Evolutionary conservation across 2,329 filamentous ascomycete species (phyloP).

Genomic region (Xylariaceae sp.): DNA sequence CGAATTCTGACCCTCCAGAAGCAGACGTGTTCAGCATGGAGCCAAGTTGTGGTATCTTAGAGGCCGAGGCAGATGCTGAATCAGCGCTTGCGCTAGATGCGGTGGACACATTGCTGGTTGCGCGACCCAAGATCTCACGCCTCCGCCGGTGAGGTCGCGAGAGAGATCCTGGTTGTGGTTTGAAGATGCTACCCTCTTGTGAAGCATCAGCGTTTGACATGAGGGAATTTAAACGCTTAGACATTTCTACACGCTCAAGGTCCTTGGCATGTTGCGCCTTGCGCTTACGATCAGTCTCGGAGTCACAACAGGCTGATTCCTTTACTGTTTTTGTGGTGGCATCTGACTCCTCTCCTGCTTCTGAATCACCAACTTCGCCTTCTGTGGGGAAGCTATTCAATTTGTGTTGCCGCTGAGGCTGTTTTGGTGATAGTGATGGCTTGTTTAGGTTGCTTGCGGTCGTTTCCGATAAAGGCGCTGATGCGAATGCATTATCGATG

Average conservation of each 20-base stretch:
- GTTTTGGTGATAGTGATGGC: slow-evolving; percentile 42
- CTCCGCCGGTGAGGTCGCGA: slow-evolving; percentile 42
- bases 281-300: slow-evolving; percentile 29
- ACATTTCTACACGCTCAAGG: slow-evolving; percentile 34
- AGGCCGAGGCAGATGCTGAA: slow-evolving; percentile 36
- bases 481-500: slow-evolving; percentile 34
- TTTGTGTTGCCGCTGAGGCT: slow-evolving; percentile 29
- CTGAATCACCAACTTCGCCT: slow-evolving; percentile 52
- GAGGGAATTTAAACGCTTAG: slow-evolving; percentile 37
- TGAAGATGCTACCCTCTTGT: slow-evolving; percentile 25
- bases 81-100: slow-evolving; percentile 55
- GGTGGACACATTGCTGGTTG: slow-evolving; percentile 62
- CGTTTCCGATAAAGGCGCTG: slow-evolving; percentile 49
- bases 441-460: slow-evolving; percentile 51
- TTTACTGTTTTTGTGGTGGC: slow-evolving; percentile 14
- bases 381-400: slow-evolving; percentile 43
- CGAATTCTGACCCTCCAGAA: slow-evolving; percentile 12
- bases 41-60: slow-evolving; percentile 19
- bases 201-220: slow-evolving; percentile 19
- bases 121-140: slow-evolving; percentile 62
- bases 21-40: slow-evolving; percentile 18
- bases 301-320: slow-evolving; percentile 10
- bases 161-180: slow-evolving; percentile 20
- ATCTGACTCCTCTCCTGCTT: slow-evolving; percentile 42
- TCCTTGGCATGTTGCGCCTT: slow-evolving; percentile 26